Conservation (phyloP, 2,329 filamentous ascomycete species). For the Thelonectria olida region DNA sequence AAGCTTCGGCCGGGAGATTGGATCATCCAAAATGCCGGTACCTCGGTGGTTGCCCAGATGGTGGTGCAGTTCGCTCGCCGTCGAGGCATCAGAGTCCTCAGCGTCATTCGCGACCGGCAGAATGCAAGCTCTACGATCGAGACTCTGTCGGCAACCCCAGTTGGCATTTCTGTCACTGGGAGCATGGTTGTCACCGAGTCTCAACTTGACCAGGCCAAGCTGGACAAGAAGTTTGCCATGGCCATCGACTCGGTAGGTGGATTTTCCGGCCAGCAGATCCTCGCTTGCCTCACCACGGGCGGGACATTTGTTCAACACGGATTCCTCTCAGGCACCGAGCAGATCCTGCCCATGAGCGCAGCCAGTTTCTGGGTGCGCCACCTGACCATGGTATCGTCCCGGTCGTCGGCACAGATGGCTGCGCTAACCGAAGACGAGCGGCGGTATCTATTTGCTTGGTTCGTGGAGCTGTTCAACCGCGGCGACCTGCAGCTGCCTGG, state of each 20-base stretch:
- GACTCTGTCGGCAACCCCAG: background rate
- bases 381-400: background rate
- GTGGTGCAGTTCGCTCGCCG: slow-evolving; percentile 22
- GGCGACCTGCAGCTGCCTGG: background rate
- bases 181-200: slow-evolving; percentile 6
- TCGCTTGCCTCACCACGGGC: background rate
- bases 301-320: background rate
- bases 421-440: background rate
- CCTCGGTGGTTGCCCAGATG: slow-evolving; percentile 16
- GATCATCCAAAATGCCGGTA: slow-evolving; percentile 23
- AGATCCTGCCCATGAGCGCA: background rate
- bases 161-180: background rate
- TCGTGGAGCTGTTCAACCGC: background rate
- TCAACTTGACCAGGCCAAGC: background rate
- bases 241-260: background rate
- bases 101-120: slow-evolving; percentile 18
- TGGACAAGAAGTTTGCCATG: background rate
- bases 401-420: background rate
- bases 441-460: background rate
- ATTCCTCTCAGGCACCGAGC: background rate
- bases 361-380: background rate
- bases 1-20: slow-evolving; percentile 23
- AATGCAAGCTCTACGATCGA: background rate
- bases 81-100: slow-evolving; percentile 18
- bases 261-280: background rate